Percentiles rank a stretch among this genome's conserved stretches.
phyloP scores from a whole-genome alignment of 331 rosid genomes.

The Saraca asoca region DNA sequence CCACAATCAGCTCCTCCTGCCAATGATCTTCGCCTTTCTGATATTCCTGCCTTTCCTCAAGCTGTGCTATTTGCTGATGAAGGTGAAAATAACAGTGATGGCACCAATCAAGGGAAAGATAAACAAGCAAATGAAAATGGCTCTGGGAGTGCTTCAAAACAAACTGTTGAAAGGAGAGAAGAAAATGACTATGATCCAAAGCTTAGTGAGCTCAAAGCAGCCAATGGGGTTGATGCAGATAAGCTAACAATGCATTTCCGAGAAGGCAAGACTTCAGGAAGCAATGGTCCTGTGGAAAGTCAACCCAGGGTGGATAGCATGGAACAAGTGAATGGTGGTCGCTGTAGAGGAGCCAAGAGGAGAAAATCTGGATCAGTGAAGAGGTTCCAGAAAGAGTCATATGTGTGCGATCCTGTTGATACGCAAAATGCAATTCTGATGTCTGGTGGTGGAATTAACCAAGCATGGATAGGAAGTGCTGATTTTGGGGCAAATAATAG shows the following conservation, averaged over 20 bases:
- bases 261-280: constrained; percentile 43
- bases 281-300: constrained; percentile 36
- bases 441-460: constrained; percentile 42
- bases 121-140: constrained; percentile 40
- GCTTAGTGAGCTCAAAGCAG: constrained; percentile 76
- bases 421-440: constrained; percentile 44
- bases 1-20: constrained; percentile 45
- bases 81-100: constrained; percentile 42
- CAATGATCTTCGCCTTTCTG: constrained; percentile 31
- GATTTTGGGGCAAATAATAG: constrained; percentile 44
- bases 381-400: constrained; percentile 70
- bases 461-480: constrained; percentile 32
- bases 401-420: constrained; percentile 37
- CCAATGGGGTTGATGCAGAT: constrained; percentile 45
- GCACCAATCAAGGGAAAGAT: constrained; percentile 30
- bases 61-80: constrained; percentile 43
- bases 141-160: constrained; percentile 38
- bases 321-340: constrained; percentile 47
- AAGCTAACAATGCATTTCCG: constrained; percentile 54
- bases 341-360: constrained; percentile 77
- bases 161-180: constrained; percentile 34
- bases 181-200: constrained; percentile 75
- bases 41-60: constrained; percentile 52
- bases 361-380: constrained; percentile 86
- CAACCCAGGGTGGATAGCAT: constrained; percentile 41